Evolutionary conservation across 371 early-diverging fungal species (phyloP).

Genomic region (Ordospora pajunii): DNA sequence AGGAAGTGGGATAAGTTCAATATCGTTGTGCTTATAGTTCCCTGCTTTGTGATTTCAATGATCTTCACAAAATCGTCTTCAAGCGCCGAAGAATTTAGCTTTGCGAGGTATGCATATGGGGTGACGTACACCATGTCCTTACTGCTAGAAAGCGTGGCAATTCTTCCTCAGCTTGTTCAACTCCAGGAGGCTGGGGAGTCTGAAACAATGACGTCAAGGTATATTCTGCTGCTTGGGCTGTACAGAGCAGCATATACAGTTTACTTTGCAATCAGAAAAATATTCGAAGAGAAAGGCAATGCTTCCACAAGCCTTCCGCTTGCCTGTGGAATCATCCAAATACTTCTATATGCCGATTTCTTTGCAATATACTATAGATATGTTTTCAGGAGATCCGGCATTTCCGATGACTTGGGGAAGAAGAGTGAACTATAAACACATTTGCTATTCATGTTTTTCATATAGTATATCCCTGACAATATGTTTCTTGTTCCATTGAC

Average conservation of each 20-base stretch:
- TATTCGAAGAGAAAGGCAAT: conserved; percentile 6
- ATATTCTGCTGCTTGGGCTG: conserved; percentile 85
- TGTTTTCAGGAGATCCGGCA: conserved; percentile 28
- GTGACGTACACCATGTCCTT: conserved; percentile 82
- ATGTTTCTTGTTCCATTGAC: not conserved
- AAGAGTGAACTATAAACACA: not conserved
- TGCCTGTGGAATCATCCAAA: conserved; percentile 79
- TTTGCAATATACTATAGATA: conserved; percentile 75
- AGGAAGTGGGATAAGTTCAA: conserved; percentile 74
- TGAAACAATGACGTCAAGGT: conserved; percentile 91
- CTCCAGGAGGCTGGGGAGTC: conserved; percentile 87
- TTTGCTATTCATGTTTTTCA: not conserved
- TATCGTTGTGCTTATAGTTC: conserved; percentile 35
- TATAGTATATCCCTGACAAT: not conserved
- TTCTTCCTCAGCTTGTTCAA: conserved; percentile 92
- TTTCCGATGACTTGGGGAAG: not conserved
- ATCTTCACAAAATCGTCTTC: conserved; percentile 55
- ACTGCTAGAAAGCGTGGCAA: conserved; percentile 86
- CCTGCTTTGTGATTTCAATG: conserved; percentile 61
- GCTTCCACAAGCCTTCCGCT: conserved; percentile 66
- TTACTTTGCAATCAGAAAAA: conserved; percentile 78
- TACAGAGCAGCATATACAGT: conserved; percentile 85
- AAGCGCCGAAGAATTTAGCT: conserved; percentile 50
- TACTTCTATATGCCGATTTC: conserved; percentile 86
- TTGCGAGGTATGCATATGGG: conserved; percentile 37